Evolutionary conservation across 306 rosid species (phyloP).

Genomic region (Cucumis sativus): Cucumber_9930_V3 NC_026658.2:6750501-6751000

Average conservation of each 20-base stretch:
- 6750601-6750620: not conserved
- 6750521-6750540: not conserved
- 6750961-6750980: conserved; percentile 27
- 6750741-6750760: not conserved
- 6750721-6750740: not conserved
- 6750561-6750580: not conserved
- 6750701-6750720: not conserved
- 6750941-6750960: conserved; percentile 17
- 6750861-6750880: not conserved
- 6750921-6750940: conserved; percentile 14
- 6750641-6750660: not conserved
- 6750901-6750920: conserved; percentile 9
- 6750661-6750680: not conserved
- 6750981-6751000: conserved; percentile 67
- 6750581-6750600: not conserved
- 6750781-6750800: not conserved
- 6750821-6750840: conserved; percentile 8
- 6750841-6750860: not conserved
- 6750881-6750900: not conserved
- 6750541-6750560: not conserved
- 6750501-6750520: not conserved
- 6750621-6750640: not conserved
- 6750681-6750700: not conserved
- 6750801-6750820: conserved; percentile 11
- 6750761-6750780: not conserved